A percentile compares a stretch with the other conserved stretches of the same genome.
These are phyloP conservation scores for Heterobasidion annosum DNA, from an alignment of 1,284 basidiomycete genomes.

Conservation along the genomic window DNA sequence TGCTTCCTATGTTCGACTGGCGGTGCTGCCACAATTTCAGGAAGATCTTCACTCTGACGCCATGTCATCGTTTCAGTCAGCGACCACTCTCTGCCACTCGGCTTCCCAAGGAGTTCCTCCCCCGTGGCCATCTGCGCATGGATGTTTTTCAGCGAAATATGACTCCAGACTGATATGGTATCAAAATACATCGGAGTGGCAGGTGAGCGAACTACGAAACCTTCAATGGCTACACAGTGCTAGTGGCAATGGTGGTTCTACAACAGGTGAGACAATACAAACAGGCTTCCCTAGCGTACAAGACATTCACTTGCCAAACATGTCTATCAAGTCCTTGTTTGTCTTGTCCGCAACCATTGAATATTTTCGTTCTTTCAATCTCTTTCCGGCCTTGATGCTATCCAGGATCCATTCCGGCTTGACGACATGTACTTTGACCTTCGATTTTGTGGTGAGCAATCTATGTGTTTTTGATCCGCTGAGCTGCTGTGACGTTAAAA, in stretches of 20 bases:
- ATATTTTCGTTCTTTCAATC: conserved; percentile 49
- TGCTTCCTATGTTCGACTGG: too few species aligned
- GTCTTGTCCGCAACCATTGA: conserved; percentile 29
- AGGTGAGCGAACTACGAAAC: too few species aligned
- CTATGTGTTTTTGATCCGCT: conserved; percentile 59
- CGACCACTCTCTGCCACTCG: conserved; percentile 4
- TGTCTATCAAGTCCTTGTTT: conserved; percentile 18
- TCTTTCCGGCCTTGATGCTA: conserved; percentile 47
- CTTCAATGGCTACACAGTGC: too few species aligned
- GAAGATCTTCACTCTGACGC: too few species aligned
- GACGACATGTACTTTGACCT: conserved; percentile 43
- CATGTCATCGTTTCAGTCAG: not conserved
- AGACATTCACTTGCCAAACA: conserved; percentile 12
- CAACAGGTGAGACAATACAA: too few species aligned
- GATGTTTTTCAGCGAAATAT: too few species aligned
- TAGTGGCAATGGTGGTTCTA: too few species aligned
- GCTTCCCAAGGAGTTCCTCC: conserved; percentile 1
- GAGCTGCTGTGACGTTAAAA: conserved; percentile 59
- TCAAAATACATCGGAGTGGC: not conserved
- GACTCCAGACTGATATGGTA: too few species aligned
- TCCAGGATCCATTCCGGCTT: conserved; percentile 67
- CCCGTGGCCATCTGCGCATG: too few species aligned
- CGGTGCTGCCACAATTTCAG: too few species aligned
- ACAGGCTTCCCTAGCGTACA: too few species aligned
- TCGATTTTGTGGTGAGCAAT: conserved; percentile 39